Base-by-base conservation (phyloP, 805 yeast genomes). In the Kurtzmaniella fragi region DNA sequence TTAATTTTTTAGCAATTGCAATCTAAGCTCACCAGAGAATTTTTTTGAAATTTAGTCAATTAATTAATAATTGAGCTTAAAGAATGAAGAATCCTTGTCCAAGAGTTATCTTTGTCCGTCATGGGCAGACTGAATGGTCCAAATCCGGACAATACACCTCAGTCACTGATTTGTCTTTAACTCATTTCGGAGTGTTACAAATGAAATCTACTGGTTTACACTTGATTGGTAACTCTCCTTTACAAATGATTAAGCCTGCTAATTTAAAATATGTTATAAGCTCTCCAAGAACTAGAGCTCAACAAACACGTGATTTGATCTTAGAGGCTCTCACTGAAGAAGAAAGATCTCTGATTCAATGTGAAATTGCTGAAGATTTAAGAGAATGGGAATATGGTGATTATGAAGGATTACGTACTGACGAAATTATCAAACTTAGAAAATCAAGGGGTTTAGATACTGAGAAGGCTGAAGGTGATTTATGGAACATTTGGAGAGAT, bases 341-440 rank as follows among this genome's bases (percentile, higher is more conserved):
- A 17, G 62, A 67, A 13, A 69, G 62, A 42, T 46, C 67, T 8
- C 46, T 59, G 5, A 70, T 81, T 35, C 64, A 71, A 7, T 52
- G 73, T 32, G 61, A 67, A 41, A 71, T 71, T 14, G 54, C 49
- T 15, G 82, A 80, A 45, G 89, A 87, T 52, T 62, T 89, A 36
- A 75, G 93, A 50, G 98, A 91, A 63, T 91, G 97, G 97, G 95
- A 87, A 48, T 91, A 91, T 53, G 98, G 98, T 49, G 93, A 86
- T 54, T 91, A 91, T 59, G 98, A 91, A 68, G 98, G 98, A 4
- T 60, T 80, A 48, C 56, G 73, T 41, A 84, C 95, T 2, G 57
- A 64, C 5, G 78, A 90, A 51, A 88, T 90, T 57, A 64, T 72
- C 32, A 75, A 68, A 11, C 60, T 78, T 47, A 77, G 95, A 56